Percentiles rank a stretch among this genome's conserved stretches.
phyloP scores from a whole-genome alignment of 2,329 filamentous ascomycete species.

The Talaromyces rugulosus region DNA sequence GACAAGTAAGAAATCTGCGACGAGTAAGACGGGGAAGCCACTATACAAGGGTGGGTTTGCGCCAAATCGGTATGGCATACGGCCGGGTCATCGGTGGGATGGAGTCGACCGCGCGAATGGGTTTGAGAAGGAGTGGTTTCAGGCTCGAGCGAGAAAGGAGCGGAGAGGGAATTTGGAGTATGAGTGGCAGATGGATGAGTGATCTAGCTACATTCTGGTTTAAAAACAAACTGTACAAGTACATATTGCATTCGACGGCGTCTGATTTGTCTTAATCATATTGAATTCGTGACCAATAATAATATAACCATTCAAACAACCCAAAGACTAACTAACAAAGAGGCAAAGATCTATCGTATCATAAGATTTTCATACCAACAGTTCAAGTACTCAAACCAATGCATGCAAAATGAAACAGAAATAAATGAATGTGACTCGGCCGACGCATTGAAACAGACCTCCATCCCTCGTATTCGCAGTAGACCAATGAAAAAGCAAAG shows the following conservation, averaged over 20 bases:
- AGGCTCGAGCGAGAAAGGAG: constrained; percentile 72
- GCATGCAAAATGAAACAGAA: background rate
- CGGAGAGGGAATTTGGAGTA: constrained; percentile 80
- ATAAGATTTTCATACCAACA: constrained; percentile 2
- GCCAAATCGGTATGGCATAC: constrained; percentile 91
- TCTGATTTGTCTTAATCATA: background rate
- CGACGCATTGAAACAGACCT: background rate
- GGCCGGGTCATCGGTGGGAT: constrained; percentile 92
- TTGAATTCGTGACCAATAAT: background rate
- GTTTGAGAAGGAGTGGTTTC: constrained; percentile 91
- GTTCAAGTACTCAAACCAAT: background rate
- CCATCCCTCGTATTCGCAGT: background rate
- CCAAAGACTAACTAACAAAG: background rate
- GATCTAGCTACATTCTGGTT: constrained; percentile 16
- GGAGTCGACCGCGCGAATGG: constrained; percentile 91
- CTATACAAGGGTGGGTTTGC: constrained; percentile 74
- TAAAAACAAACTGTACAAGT: background rate
- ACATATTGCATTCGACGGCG: background rate
- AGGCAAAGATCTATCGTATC: constrained; percentile 7
- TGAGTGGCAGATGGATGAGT: constrained; percentile 95
- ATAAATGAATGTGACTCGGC: constrained; percentile 11
- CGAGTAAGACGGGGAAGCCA: constrained; percentile 54
- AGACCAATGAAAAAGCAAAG: background rate
- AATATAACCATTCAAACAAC: background rate
- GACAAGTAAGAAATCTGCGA: constrained; percentile 43